Evolutionary conservation across 1,284 basidiomycete genomes (phyloP).

Genomic region (Quambalaria eucalypti): DNA sequence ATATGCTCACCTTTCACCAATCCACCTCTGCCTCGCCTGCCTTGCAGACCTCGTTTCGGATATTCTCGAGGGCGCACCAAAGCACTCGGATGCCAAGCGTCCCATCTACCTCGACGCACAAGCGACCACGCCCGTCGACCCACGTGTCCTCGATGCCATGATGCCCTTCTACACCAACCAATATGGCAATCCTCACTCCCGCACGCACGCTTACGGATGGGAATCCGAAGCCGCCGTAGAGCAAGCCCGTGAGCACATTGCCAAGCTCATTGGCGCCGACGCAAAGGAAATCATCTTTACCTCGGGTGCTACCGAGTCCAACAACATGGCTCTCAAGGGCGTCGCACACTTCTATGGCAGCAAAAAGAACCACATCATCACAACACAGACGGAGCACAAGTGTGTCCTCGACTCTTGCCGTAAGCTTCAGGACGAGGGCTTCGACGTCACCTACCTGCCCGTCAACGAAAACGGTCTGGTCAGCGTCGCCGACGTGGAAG

Average conservation of each 20-base stretch:
- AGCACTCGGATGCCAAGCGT: slow-evolving; percentile 24
- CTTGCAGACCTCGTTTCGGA: slow-evolving; percentile 7
- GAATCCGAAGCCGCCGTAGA: slow-evolving; percentile 93
- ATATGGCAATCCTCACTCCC: slow-evolving; percentile 94
- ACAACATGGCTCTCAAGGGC: slow-evolving; percentile 97
- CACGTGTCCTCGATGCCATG: slow-evolving; percentile 94
- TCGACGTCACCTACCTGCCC: slow-evolving; percentile 93
- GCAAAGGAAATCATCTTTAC: slow-evolving; percentile 96
- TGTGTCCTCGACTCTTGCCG: slow-evolving; percentile 97
- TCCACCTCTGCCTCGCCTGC: not conserved
- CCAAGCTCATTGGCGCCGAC: slow-evolving; percentile 84
- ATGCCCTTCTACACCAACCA: slow-evolving; percentile 90
- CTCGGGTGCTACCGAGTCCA: slow-evolving; percentile 93
- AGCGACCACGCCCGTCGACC: slow-evolving; percentile 90
- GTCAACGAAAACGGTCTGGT: slow-evolving; percentile 80
- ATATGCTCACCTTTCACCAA: not conserved
- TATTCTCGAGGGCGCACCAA: slow-evolving; percentile 17
- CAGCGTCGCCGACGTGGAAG: slow-evolving; percentile 65
- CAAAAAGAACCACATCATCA: slow-evolving; percentile 54
- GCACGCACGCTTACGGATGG: slow-evolving; percentile 98
- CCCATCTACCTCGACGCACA: slow-evolving; percentile 47
- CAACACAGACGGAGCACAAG: slow-evolving; percentile 72
- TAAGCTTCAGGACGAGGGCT: slow-evolving; percentile 88
- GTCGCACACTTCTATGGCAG: slow-evolving; percentile 67
- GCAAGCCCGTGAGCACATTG: slow-evolving; percentile 79